phyloP scores from a whole-genome alignment of 2,329 filamentous ascomycete species.

The Aspergillus ochraceus region DNA sequence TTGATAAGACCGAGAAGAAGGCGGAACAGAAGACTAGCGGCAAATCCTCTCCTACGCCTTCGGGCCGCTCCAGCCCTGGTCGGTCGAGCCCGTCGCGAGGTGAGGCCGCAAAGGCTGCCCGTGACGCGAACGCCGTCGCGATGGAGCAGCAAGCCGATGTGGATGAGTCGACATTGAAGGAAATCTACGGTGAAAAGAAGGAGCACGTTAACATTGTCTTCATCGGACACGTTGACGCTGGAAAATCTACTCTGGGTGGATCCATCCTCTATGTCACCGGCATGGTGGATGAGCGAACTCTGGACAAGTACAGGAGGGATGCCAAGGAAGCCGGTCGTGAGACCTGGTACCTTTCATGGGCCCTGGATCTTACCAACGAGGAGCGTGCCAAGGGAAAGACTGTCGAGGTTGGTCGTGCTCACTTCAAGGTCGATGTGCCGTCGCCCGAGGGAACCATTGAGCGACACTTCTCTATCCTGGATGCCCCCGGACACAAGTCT shows the following conservation, averaged over 20 bases:
- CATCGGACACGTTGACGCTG: slow-evolving; percentile 96
- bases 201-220: slow-evolving; percentile 92
- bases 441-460: slow-evolving; percentile 61
- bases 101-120: slow-evolving; percentile 58
- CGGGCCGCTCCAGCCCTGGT: slow-evolving; percentile 76
- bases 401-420: slow-evolving; percentile 92
- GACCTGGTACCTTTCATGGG: slow-evolving; percentile 99
- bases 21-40: slow-evolving; percentile 58
- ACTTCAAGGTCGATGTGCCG: slow-evolving; percentile 73
- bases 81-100: slow-evolving; percentile 72
- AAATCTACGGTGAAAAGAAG: slow-evolving; percentile 84
- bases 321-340: slow-evolving; percentile 95
- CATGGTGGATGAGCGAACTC: slow-evolving; percentile 98
- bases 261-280: slow-evolving; percentile 90
- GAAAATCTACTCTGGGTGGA: slow-evolving; percentile 94
- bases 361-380: slow-evolving; percentile 93
- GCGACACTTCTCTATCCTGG: slow-evolving; percentile 91
- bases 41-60: slow-evolving; percentile 77
- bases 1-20: slow-evolving; percentile 83
- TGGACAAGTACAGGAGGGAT: slow-evolving; percentile 97
- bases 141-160: slow-evolving; percentile 79
- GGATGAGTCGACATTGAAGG: slow-evolving; percentile 81
- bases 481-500: slow-evolving; percentile 96
- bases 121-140: slow-evolving; percentile 78
- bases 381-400: slow-evolving; percentile 97